These are phyloP conservation scores for Herpetospermum pedunculosum DNA, from an alignment of 306 rosid genomes.

Conservation along the genomic window DNA sequence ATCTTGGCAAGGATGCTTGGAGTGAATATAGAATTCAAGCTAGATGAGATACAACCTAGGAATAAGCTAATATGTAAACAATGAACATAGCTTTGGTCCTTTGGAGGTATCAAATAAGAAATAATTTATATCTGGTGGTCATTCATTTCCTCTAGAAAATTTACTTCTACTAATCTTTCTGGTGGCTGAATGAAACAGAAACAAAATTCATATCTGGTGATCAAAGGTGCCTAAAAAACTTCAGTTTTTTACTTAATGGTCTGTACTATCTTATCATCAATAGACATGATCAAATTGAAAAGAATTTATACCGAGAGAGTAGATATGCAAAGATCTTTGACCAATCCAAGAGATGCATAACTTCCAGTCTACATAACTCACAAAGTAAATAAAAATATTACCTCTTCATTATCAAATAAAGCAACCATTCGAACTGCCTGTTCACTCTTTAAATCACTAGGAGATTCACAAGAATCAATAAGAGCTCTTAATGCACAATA, in stretches of 20 bases:
- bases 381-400: conserved; percentile 22
- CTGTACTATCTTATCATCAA: background rate
- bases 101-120: background rate
- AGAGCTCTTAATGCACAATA: conserved; percentile 89
- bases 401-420: conserved; percentile 98
- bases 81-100: background rate
- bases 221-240: background rate
- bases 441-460: conserved; percentile 45
- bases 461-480: conserved; percentile 59
- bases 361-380: background rate
- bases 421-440: conserved; percentile 90
- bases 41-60: background rate
- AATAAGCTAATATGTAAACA: background rate
- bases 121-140: no score
- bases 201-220: background rate
- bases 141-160: background rate
- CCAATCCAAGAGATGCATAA: background rate
- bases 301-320: background rate
- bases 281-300: background rate
- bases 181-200: background rate
- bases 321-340: background rate
- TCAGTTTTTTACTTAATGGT: background rate
- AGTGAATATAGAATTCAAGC: background rate
- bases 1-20: background rate
- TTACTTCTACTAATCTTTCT: background rate